A percentile compares a stretch with the other conserved stretches of the same genome.
These are phyloP conservation scores for Penicillium sp. DNA, from an alignment of 2,329 filamentous ascomycete species.

Conservation along the genomic window DNA sequence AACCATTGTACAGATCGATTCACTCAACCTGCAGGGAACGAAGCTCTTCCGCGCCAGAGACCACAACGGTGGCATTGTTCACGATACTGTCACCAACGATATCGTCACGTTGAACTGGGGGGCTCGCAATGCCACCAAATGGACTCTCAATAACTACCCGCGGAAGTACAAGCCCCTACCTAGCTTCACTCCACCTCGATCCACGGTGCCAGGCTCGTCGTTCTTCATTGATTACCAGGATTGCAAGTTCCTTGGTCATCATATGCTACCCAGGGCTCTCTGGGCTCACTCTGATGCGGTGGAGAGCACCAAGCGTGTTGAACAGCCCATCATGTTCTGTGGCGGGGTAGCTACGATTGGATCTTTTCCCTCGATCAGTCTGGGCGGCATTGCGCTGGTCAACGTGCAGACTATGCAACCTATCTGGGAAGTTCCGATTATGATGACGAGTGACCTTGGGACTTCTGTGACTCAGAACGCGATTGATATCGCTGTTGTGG, in stretches of 20 bases:
- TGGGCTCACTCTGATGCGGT: not conserved
- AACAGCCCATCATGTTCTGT: slow-evolving; percentile 45
- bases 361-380: slow-evolving; percentile 14
- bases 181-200: slow-evolving; percentile 22
- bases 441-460: slow-evolving; percentile 39
- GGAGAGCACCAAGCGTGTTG: not conserved
- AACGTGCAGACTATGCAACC: slow-evolving; percentile 45
- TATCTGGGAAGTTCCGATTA: slow-evolving; percentile 45
- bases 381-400: slow-evolving; percentile 48
- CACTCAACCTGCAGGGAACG: slow-evolving; percentile 34
- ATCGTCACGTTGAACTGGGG: slow-evolving; percentile 48
- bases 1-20: slow-evolving; percentile 40
- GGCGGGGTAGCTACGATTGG: slow-evolving; percentile 43
- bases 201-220: slow-evolving; percentile 36
- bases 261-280: slow-evolving; percentile 29
- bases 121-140: slow-evolving; percentile 35
- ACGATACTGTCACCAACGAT: slow-evolving; percentile 34
- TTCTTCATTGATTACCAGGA: slow-evolving; percentile 50
- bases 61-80: slow-evolving; percentile 47
- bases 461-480: slow-evolving; percentile 47
- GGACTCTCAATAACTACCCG: slow-evolving; percentile 34
- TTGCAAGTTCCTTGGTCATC: slow-evolving; percentile 48
- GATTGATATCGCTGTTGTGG: slow-evolving; percentile 44
- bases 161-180: slow-evolving; percentile 14
- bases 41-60: slow-evolving; percentile 37